Evolutionary conservation across 768 basidiomycete species (phyloP).

Genomic region (Mycena maculata): DNA sequence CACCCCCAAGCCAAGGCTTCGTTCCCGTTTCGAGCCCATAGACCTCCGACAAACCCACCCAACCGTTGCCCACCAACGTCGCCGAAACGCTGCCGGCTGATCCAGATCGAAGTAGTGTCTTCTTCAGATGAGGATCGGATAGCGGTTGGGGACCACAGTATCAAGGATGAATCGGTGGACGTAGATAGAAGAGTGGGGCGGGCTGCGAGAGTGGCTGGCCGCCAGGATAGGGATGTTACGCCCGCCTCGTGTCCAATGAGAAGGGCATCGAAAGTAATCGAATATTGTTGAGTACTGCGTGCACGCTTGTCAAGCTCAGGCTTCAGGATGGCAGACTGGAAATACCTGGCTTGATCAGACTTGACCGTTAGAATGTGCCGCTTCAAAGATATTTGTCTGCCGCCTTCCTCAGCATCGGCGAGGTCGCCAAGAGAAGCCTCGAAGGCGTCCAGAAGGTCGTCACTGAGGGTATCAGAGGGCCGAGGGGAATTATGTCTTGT

Average conservation of each 20-base stretch:
- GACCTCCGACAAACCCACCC: constrained; percentile 91
- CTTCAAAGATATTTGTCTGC: constrained; percentile 89
- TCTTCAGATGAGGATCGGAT: constrained; percentile 50
- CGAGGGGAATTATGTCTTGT: constrained; percentile 43
- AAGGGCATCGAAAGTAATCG: constrained; percentile 92
- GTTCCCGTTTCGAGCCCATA: constrained; percentile 75
- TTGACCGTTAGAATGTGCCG: constrained; percentile 82
- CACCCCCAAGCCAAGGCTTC: constrained; percentile 91
- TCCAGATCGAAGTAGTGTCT: constrained; percentile 80
- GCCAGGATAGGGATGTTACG: constrained; percentile 90
- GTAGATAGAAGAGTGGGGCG: constrained; percentile 82
- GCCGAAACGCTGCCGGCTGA: constrained; percentile 91
- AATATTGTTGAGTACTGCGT: constrained; percentile 62
- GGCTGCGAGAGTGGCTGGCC: constrained; percentile 51
- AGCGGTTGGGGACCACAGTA: constrained; percentile 89
- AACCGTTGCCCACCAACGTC: constrained; percentile 92
- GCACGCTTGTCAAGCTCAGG: constrained; percentile 8
- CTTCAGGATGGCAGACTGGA: constrained; percentile 8
- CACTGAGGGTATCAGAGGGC: constrained; percentile 53
- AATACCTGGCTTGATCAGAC: constrained; percentile 53
- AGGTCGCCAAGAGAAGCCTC: constrained; percentile 83
- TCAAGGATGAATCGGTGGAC: constrained; percentile 94
- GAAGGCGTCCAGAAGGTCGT: constrained; percentile 89
- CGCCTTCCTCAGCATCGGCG: constrained; percentile 81
- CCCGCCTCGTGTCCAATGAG: constrained; percentile 97